Evolutionary conservation across 208 protist species (phyloP).

Genomic region (Kentomonas sorsogonicus): DNA sequence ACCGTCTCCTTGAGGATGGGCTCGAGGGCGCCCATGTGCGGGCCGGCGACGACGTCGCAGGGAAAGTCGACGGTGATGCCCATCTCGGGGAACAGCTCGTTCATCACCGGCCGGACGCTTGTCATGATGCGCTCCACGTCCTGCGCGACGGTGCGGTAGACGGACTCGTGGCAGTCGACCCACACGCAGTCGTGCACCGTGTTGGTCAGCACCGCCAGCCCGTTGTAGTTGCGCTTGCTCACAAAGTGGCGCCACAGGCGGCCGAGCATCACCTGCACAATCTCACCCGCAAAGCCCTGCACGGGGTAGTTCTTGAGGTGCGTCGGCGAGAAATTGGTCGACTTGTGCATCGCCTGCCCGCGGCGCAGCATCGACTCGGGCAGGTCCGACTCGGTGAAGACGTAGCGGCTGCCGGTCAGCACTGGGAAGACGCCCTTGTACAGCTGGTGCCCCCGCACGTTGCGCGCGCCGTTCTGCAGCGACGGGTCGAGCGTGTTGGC

Average conservation of each 20-base stretch:
- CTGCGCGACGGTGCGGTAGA: conserved; percentile 69
- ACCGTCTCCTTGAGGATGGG: conserved; percentile 69
- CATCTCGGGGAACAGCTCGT: conserved; percentile 83
- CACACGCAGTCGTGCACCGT: conserved; percentile 93
- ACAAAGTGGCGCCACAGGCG: conserved; percentile 87
- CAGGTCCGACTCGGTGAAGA: conserved; percentile 87
- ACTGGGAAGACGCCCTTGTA: conserved; percentile 92
- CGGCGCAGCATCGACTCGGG: conserved; percentile 67
- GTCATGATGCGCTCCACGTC: conserved; percentile 86
- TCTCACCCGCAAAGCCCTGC: conserved; percentile 91
- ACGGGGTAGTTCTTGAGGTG: conserved; percentile 93
- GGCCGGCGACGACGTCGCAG: conserved; percentile 84
- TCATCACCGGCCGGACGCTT: conserved; percentile 73
- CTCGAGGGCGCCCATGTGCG: conserved; percentile 80
- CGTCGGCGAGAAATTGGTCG: conserved; percentile 89
- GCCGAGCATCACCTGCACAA: conserved; percentile 92
- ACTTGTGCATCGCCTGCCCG: conserved; percentile 56
- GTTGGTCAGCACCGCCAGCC: conserved; percentile 87
- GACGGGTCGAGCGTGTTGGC: conserved; percentile 87
- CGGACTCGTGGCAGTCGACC: conserved; percentile 85
- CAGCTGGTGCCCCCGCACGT: conserved; percentile 83
- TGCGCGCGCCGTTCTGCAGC: conserved; percentile 79
- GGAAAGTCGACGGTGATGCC: conserved; percentile 79
- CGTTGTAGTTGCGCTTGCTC: conserved; percentile 81
- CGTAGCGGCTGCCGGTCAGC: conserved; percentile 84